Base-by-base conservation (phyloP, 2,329 filamentous ascomycete genomes). In the Paradendryphiella salina region DNA sequence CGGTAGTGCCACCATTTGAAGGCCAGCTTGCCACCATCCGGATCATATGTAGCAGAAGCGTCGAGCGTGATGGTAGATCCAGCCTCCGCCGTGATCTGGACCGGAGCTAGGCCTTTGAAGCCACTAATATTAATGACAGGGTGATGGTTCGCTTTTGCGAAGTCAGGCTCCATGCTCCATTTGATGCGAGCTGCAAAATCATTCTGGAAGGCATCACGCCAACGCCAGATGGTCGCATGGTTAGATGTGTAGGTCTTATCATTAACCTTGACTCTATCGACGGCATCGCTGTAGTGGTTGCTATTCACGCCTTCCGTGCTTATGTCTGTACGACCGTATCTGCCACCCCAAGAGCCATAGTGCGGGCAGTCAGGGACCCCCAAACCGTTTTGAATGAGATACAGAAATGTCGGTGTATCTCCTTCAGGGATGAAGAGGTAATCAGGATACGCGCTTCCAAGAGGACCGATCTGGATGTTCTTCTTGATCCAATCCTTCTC, bases 1-100 rank as follows among this genome's bases (percentile, higher is more conserved):
- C 68, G 65, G 61, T 82, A 82, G 31, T 81, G 78, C 63, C 73
- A 79, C 79, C 79, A 81, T 40, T 74, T 75, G 67, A 77, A 81
- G 4, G 67, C 72, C 14, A 81, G 61, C 4, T 56, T 67, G 1
- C 69, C 54, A 40, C 74, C 72, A 48, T 82, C 77, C 0, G 78
- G 77, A 57, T 81, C 78, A 50, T 78, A 79, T 0, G 76, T 76
- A 26, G 62, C 64, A 0, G 73, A 73, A 0, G 79, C 79, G 50
- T 82, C 78, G 0, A 82, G 65, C 0, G 55, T 68, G 3, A 81
- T 58, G 0, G 64, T 69, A 3, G 68, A 61, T 0, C 74, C 75
- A 2, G 76, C 74, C 45, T 75, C 72, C 0, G 73, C 76, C 8
- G 72, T 64, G n/a, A 80, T 56, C 3, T 73, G 63, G 11, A 78